These are phyloP conservation scores for Talaromyces ruber DNA, from an alignment of 495 filamentous ascomycete species.

Conservation along the genomic window DNA sequence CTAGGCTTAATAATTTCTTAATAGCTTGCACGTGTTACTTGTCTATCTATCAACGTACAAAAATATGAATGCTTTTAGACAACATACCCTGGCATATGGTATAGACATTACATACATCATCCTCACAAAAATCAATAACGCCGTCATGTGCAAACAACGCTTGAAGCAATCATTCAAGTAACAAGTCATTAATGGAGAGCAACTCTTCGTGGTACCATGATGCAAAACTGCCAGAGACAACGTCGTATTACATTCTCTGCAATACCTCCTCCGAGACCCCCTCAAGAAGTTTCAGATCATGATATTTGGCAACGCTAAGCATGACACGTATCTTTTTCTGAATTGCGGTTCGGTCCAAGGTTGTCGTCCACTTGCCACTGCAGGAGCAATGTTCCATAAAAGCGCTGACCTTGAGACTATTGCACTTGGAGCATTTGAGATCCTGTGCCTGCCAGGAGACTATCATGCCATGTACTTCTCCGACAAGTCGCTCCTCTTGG, in stretches of 20 bases:
- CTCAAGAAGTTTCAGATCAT: slow-evolving; percentile 72
- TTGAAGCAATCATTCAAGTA: not conserved
- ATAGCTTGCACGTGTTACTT: too few relatives aligned
- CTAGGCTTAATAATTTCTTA: too few relatives aligned
- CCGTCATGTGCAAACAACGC: not conserved
- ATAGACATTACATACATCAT: not conserved
- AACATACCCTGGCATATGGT: not conserved
- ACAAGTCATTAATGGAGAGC: slow-evolving; percentile 9
- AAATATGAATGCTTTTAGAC: too few relatives aligned
- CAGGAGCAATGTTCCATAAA: slow-evolving; percentile 97
- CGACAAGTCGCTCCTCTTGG: slow-evolving; percentile 79
- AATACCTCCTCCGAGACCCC: slow-evolving; percentile 60
- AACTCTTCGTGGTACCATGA: slow-evolving; percentile 5
- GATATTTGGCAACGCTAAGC: slow-evolving; percentile 64
- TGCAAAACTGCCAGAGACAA: slow-evolving; percentile 9
- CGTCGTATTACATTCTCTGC: slow-evolving; percentile 16
- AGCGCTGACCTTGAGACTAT: slow-evolving; percentile 62
- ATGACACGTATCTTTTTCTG: slow-evolving; percentile 58
- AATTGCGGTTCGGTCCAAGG: slow-evolving; percentile 60
- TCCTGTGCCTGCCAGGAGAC: slow-evolving; percentile 86
- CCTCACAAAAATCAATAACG: not conserved
- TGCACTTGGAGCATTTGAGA: slow-evolving; percentile 63
- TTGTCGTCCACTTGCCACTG: slow-evolving; percentile 72
- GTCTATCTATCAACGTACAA: too few relatives aligned
- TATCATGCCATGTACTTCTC: slow-evolving; percentile 62